phyloP scores from a whole-genome alignment of 108 stramenopile species.

The Nannochloropsis salina region DNA sequence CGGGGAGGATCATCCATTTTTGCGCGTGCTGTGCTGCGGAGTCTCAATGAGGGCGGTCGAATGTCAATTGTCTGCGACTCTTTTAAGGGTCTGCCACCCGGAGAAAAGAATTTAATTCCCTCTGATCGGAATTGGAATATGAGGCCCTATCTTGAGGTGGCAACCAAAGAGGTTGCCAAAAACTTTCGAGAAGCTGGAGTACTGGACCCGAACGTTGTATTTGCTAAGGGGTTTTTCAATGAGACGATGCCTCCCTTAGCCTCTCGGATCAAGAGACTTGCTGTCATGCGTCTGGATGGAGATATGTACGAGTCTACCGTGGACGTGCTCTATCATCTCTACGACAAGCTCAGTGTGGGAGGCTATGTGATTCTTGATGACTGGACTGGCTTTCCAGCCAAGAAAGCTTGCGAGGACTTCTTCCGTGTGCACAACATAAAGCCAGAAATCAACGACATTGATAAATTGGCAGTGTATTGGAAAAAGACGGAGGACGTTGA shows the following conservation, averaged over 20 bases:
- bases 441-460: not conserved
- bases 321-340: slow-evolving; percentile 51
- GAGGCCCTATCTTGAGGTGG: slow-evolving; percentile 43
- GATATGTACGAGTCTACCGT: slow-evolving; percentile 57
- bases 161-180: not conserved
- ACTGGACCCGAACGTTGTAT: slow-evolving; percentile 27
- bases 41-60: not conserved
- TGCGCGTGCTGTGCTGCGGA: slow-evolving; percentile 25
- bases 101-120: slow-evolving; percentile 29
- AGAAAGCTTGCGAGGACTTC: slow-evolving; percentile 24
- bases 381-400: slow-evolving; percentile 14
- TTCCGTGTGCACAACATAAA: slow-evolving; percentile 19
- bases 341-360: slow-evolving; percentile 33
- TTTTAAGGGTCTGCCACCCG: slow-evolving; percentile 27
- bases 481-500: slow-evolving; percentile 20
- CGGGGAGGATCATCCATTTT: slow-evolving; percentile 21
- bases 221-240: slow-evolving; percentile 53
- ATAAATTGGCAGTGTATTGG: not conserved
- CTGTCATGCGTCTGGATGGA: slow-evolving; percentile 46
- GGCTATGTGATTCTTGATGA: slow-evolving; percentile 25
- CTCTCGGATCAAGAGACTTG: slow-evolving; percentile 27
- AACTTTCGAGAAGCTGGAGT: slow-evolving; percentile 1
- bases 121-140: slow-evolving; percentile 38
- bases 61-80: slow-evolving; percentile 28
- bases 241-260: slow-evolving; percentile 39